Percentiles rank a stretch among this genome's conserved stretches.
Conservation (phyloP, 73 alveolate genomes). For the Stentor roeselii region DNA sequence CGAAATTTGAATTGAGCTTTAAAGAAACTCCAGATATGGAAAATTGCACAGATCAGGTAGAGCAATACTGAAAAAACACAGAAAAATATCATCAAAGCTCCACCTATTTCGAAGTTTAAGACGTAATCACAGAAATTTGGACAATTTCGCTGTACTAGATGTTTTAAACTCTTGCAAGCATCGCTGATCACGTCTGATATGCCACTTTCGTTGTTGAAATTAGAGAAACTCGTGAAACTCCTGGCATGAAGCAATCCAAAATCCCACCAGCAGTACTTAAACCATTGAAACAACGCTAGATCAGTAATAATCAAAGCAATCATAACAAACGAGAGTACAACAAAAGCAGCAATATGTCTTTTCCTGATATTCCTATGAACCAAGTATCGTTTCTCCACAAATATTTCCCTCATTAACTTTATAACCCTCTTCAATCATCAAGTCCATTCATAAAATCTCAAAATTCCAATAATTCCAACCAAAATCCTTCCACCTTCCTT, state of each 20-base stretch:
- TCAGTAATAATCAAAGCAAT: neutral
- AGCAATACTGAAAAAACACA: neutral
- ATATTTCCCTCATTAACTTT: too few relatives aligned
- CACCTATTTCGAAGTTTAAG: neutral
- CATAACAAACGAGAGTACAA: neutral
- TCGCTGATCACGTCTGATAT: constrained; percentile 8
- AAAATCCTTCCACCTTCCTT: too few relatives aligned
- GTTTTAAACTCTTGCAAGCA: neutral
- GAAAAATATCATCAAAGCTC: neutral
- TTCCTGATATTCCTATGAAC: neutral
- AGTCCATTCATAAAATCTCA: too few relatives aligned
- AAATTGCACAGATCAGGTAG: neutral
- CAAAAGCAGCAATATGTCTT: neutral
- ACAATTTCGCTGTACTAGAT: neutral
- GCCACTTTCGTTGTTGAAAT: neutral
- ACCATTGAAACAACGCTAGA: neutral
- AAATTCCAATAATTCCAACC: too few relatives aligned
- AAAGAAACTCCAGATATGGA: neutral
- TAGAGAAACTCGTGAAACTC: neutral
- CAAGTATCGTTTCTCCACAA: neutral
- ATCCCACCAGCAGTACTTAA: constrained; percentile 27
- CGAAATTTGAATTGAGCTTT: neutral
- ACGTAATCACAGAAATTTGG: constrained; percentile 11
- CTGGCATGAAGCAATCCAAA: constrained; percentile 8
- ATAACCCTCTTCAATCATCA: too few relatives aligned